Conservation (phyloP, 768 basidiomycete genomes). For the Lactarius sp. region DNA sequence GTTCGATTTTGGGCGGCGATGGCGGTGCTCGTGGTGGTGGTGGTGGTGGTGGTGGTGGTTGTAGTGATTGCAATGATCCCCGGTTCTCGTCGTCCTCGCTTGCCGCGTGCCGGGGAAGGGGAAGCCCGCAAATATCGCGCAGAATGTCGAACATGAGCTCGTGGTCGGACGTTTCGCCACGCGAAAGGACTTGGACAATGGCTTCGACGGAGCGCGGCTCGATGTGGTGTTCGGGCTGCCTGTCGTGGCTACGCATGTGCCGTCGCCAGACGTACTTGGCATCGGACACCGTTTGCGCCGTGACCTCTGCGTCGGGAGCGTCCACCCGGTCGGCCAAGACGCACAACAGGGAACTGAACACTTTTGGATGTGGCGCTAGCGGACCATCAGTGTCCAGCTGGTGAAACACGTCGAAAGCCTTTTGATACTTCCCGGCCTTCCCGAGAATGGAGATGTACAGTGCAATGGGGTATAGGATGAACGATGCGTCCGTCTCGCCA, state of each 20-base stretch:
- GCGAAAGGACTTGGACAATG: conserved; percentile 50
- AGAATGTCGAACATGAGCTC: conserved; percentile 62
- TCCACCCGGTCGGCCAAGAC: conserved; percentile 37
- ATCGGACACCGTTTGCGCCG: conserved; percentile 38
- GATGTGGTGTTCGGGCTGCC: conserved; percentile 41
- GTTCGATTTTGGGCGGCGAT: conserved; percentile 35
- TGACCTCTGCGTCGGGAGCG: conserved; percentile 18
- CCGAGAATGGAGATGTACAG: conserved; percentile 66
- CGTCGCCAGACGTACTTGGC: conserved; percentile 69
- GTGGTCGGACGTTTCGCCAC: conserved; percentile 54
- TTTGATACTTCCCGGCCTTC: conserved; percentile 52
- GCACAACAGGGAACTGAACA: conserved; percentile 65
- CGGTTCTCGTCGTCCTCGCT: conserved; percentile 32
- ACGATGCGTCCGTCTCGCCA: conserved; percentile 29
- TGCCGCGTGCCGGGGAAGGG: conserved; percentile 30
- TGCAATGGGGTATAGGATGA: conserved; percentile 39
- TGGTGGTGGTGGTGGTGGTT: not conserved
- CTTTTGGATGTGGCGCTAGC: conserved; percentile 51
- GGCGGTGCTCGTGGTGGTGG: not conserved
- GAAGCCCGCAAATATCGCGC: conserved; percentile 58
- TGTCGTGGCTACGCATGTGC: conserved; percentile 49
- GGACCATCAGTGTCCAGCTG: conserved; percentile 59
- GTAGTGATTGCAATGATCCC: conserved; percentile 8
- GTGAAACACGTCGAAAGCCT: conserved; percentile 73
- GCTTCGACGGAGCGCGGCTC: conserved; percentile 51